These are phyloP conservation scores for Podospora pseudopauciseta DNA, from an alignment of 495 filamentous ascomycete species.

Conservation along the genomic window DNA sequence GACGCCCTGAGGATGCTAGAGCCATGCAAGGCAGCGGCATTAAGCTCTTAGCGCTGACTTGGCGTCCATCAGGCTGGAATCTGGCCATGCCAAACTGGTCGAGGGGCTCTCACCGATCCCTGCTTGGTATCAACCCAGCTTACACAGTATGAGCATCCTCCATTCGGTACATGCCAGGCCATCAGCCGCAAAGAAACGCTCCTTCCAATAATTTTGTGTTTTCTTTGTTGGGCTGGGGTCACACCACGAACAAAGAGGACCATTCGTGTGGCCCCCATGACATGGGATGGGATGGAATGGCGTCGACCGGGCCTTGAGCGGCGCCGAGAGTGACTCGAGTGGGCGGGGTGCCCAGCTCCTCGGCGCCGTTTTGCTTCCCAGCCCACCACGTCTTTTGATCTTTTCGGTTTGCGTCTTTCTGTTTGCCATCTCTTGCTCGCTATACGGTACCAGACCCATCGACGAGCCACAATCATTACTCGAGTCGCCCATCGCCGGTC, in stretches of 20 bases:
- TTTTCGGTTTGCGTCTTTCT: neutral
- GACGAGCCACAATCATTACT: neutral
- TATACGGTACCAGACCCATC: neutral
- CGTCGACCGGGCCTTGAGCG: neutral
- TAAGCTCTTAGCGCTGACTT: conserved; percentile 8
- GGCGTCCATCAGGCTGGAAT: conserved; percentile 10
- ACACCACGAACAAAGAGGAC: neutral
- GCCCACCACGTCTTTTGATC: neutral
- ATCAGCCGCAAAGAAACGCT: conserved; percentile 1
- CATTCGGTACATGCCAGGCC: neutral
- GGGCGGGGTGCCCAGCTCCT: neutral
- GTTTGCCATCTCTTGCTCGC: neutral
- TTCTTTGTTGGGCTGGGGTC: neutral
- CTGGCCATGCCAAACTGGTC: neutral
- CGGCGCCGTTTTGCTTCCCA: neutral
- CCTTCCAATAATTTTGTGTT: neutral
- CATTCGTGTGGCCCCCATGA: neutral
- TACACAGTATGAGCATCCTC: neutral
- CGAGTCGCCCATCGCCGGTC: neutral
- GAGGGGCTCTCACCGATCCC: neutral
- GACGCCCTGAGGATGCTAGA: neutral
- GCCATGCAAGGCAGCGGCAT: neutral
- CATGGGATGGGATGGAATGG: neutral
- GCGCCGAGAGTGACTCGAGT: neutral
- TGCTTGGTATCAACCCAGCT: neutral